Conservation (phyloP, 352 stramenopile genomes). For the Globisporangium okanoganense region DNA sequence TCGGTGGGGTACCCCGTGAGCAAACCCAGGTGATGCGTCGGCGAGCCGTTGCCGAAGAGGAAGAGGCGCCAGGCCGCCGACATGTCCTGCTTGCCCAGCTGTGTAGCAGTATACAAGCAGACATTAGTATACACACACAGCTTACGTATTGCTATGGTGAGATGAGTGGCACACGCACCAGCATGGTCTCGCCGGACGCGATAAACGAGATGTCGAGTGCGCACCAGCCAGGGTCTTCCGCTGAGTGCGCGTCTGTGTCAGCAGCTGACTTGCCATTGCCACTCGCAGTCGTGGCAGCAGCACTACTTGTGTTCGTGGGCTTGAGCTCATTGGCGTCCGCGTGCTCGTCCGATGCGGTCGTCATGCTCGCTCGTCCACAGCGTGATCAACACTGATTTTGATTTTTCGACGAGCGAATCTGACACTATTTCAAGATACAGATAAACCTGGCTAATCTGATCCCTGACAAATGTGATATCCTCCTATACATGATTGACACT, state of each 20-base stretch:
- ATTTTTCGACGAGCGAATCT: background rate
- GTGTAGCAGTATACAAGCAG: slow-evolving; percentile 12
- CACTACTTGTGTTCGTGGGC: background rate
- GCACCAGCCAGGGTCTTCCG: slow-evolving; percentile 10
- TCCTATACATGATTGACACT: too few relatives aligned
- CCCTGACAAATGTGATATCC: too few relatives aligned
- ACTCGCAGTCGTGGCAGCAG: background rate
- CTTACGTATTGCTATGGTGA: background rate
- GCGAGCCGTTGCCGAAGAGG: slow-evolving; percentile 80
- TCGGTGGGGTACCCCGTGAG: slow-evolving; percentile 68
- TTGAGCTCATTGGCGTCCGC: background rate
- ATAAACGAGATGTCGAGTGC: slow-evolving; percentile 16
- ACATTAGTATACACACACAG: background rate
- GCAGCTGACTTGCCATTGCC: background rate
- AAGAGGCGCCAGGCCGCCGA: slow-evolving; percentile 73
- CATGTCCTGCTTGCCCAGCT: slow-evolving; percentile 62
- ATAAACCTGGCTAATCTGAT: too few relatives aligned
- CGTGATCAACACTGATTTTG: background rate
- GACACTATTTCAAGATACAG: too few relatives aligned
- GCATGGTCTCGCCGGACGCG: slow-evolving; percentile 11
- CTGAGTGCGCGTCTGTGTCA: background rate
- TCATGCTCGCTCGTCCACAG: background rate
- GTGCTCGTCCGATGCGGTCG: background rate
- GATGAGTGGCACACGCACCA: background rate
- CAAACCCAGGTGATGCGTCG: slow-evolving; percentile 75